Evolutionary conservation across 768 basidiomycete genomes (phyloP).

Genomic region (Tylopilus intermedius): DNA sequence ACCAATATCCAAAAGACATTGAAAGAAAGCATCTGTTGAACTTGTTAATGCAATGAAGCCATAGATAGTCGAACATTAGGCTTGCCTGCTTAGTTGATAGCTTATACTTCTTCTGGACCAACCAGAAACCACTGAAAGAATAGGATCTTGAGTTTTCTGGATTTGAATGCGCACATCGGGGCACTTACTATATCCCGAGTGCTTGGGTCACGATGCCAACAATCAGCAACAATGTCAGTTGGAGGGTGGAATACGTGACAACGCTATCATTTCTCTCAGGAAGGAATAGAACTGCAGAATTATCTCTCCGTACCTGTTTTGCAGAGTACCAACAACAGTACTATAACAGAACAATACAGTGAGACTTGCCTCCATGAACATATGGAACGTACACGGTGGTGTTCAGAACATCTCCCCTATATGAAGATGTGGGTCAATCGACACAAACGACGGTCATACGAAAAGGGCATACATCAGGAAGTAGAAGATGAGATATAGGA

Average conservation of each 20-base stretch:
- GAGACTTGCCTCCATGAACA: neutral
- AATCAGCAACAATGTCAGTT: conserved; percentile 61
- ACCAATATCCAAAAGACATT: conserved; percentile 71
- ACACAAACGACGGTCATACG: neutral
- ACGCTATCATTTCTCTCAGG: conserved; percentile 37
- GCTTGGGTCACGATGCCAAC: conserved; percentile 63
- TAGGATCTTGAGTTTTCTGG: neutral
- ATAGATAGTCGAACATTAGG: neutral
- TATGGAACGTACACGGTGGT: conserved; percentile 55
- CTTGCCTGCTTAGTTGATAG: conserved; percentile 56
- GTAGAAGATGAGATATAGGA: conserved; percentile 69
- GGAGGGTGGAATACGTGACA: conserved; percentile 67
- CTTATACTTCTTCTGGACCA: conserved; percentile 59
- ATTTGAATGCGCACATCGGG: neutral
- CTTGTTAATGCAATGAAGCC: neutral
- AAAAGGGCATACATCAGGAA: conserved; percentile 57
- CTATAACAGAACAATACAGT: conserved; percentile 29
- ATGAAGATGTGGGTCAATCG: neutral
- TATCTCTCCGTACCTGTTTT: conserved; percentile 51
- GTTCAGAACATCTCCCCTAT: conserved; percentile 70
- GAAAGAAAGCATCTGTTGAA: conserved; percentile 59
- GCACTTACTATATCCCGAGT: conserved; percentile 60
- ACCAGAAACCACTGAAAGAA: conserved; percentile 52
- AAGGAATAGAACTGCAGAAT: neutral
- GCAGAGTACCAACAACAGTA: conserved; percentile 66